phyloP scores from a whole-genome alignment of 768 basidiomycete species.

The Daedaleopsis sinensis region DNA sequence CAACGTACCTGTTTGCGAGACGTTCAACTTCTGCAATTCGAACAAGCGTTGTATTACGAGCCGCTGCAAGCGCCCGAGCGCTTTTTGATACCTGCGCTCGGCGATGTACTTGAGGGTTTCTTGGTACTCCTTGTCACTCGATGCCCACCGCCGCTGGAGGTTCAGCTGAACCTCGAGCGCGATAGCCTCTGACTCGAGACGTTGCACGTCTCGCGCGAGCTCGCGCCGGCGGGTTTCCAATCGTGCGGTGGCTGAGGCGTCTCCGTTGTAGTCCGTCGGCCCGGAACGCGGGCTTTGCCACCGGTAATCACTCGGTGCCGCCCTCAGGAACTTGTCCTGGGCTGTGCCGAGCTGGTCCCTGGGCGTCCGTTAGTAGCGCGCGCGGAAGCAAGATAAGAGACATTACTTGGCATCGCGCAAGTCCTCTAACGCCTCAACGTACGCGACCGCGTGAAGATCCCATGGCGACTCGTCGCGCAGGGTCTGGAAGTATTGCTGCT shows the following conservation, averaged over 20 bases:
- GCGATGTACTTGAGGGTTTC: slow-evolving; percentile 18
- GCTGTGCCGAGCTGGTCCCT: not conserved
- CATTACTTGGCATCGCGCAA: not conserved
- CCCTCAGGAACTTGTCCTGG: slow-evolving; percentile 1
- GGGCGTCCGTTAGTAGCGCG: not conserved
- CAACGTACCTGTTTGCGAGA: slow-evolving; percentile 40
- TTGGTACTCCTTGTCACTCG: slow-evolving; percentile 28
- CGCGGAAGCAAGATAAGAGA: not conserved
- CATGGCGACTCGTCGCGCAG: slow-evolving; percentile 31
- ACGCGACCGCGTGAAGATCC: slow-evolving; percentile 34
- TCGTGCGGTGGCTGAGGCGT: slow-evolving; percentile 24
- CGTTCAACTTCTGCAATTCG: slow-evolving; percentile 42
- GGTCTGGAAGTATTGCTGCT: slow-evolving; percentile 29
- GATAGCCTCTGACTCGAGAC: slow-evolving; percentile 21
- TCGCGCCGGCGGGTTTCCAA: slow-evolving; percentile 29
- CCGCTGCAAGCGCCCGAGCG: slow-evolving; percentile 36
- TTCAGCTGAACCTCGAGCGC: slow-evolving; percentile 22
- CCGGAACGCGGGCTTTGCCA: not conserved
- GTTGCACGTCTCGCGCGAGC: slow-evolving; percentile 23
- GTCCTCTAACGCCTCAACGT: slow-evolving; percentile 36
- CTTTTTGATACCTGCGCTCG: slow-evolving; percentile 29
- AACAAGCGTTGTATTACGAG: slow-evolving; percentile 42
- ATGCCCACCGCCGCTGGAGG: slow-evolving; percentile 28
- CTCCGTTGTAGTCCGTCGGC: slow-evolving; percentile 1
- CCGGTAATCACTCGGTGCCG: slow-evolving; percentile 3